phyloP scores from a whole-genome alignment of 2,329 filamentous ascomycete species.

The Ceratocystis ficicola region DNA sequence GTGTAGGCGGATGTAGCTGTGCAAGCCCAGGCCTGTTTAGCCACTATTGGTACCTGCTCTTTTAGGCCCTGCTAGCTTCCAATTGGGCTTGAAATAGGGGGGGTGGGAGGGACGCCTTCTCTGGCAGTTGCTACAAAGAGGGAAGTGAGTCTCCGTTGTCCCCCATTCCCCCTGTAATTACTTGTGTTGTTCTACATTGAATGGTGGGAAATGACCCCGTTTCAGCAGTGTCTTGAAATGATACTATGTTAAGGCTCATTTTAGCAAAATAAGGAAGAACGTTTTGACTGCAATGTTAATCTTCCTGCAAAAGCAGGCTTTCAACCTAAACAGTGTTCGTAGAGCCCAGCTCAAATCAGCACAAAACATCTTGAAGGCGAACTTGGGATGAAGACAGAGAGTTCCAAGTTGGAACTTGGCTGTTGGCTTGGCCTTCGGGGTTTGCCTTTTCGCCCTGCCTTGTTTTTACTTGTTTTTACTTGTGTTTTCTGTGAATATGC shows the following conservation, averaged over 20 bases:
- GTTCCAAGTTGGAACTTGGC: background rate
- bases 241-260: constrained; percentile 9
- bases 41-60: background rate
- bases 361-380: background rate
- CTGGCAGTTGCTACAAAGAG: background rate
- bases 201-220: constrained; percentile 3
- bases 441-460: background rate
- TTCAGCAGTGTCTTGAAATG: constrained; percentile 11
- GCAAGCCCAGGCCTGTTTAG: background rate
- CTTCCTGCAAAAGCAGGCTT: background rate
- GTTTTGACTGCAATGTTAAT: background rate
- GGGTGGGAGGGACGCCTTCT: background rate
- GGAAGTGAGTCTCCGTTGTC: background rate
- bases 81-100: background rate
- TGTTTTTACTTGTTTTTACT: background rate
- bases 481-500: background rate
- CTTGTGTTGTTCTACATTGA: background rate
- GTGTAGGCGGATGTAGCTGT: too few species aligned
- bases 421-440: background rate
- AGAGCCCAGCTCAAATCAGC: background rate
- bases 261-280: constrained; percentile 7
- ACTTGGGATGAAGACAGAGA: constrained; percentile 8
- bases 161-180: background rate
- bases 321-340: background rate
- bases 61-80: background rate